Base-by-base conservation (phyloP, 2,329 filamentous ascomycete genomes). In the Penicillium nordicum region DNA sequence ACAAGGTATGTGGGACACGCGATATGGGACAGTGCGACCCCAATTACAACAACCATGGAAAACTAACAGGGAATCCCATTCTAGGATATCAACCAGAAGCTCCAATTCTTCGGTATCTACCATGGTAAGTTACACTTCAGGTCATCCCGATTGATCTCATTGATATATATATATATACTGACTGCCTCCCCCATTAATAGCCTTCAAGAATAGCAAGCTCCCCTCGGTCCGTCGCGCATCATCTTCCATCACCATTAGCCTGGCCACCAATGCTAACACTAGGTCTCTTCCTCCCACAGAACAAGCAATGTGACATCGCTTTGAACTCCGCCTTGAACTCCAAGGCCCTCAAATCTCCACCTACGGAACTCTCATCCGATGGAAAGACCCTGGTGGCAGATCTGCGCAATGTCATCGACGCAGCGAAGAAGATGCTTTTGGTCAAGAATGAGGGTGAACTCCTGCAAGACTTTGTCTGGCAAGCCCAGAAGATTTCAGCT, bases 381-480 rank as follows among this genome's bases (percentile, higher is more conserved):
- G 94, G 94, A 57, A 87, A 87, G 71, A 75, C 78, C n/a, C 83
- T 99, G 2, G 84, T 97, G 4, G 78, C 79, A 41, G 93, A 97
- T 65, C 77, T 94, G 55, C 86, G 85, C 58, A 81, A 89, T 52
- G 90, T 96, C 50, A 86, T 99, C 44, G 84, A 88, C 67, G 84
- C 94, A 72, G 88, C 93, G 57, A 95, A 97, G 80, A 77, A 86
- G 55, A 82, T 99, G 12, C 78, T 97, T 9, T 80, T 99, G 27
- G 89, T 88, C 77, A 99, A 97, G 83, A 99, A 99, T 72, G 84
- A 96, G 57, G 94, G 92, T 70, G 92, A 99, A 69, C 78, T 97
- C 56, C 79, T 99, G 21, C 94, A 99, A 72, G 92, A 99, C 69
- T 97, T 99, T 76, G 90, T 97, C 76, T 99, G 90, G 88, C 89